phyloP scores from a whole-genome alignment of 2,329 filamentous ascomycete genomes.

The Aureobasidium pullulans region DNA sequence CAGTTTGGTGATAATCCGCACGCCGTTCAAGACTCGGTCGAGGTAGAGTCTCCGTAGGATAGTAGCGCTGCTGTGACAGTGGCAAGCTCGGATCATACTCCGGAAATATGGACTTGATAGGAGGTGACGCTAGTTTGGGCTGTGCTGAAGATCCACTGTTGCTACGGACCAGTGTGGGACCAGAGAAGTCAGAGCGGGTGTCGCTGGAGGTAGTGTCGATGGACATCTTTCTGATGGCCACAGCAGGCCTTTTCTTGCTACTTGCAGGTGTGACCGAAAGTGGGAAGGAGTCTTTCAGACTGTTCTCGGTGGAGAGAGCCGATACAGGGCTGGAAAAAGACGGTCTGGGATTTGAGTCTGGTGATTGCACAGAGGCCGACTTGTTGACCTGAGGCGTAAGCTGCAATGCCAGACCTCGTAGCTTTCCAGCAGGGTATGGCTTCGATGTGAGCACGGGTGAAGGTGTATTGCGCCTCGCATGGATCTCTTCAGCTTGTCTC shows the following conservation, averaged over 20 bases:
- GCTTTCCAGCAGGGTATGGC: background rate
- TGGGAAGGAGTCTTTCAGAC: background rate
- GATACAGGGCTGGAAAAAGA: background rate
- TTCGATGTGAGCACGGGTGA: background rate
- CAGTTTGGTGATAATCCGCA: background rate
- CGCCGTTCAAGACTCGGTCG: background rate
- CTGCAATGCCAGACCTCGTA: conserved; percentile 6
- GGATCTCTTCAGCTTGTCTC: background rate
- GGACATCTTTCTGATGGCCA: conserved; percentile 1
- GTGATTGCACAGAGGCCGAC: background rate
- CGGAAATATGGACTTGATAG: conserved; percentile 67
- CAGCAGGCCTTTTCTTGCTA: background rate
- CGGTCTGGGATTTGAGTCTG: background rate
- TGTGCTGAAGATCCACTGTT: conserved; percentile 11
- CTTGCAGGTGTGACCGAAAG: background rate
- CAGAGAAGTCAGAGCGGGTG: conserved; percentile 1
- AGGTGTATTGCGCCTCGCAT: background rate
- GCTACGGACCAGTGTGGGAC: conserved; percentile 12
- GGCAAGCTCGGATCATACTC: conserved; percentile 62
- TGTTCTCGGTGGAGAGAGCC: background rate
- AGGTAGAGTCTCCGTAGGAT: conserved; percentile 34
- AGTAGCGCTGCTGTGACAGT: conserved; percentile 62
- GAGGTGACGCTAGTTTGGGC: conserved; percentile 25
- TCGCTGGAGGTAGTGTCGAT: background rate
- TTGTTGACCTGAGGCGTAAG: background rate